Evolutionary conservation across 129 eudicot species (phyloP).

Genomic region (Tagetes erecta): DNA sequence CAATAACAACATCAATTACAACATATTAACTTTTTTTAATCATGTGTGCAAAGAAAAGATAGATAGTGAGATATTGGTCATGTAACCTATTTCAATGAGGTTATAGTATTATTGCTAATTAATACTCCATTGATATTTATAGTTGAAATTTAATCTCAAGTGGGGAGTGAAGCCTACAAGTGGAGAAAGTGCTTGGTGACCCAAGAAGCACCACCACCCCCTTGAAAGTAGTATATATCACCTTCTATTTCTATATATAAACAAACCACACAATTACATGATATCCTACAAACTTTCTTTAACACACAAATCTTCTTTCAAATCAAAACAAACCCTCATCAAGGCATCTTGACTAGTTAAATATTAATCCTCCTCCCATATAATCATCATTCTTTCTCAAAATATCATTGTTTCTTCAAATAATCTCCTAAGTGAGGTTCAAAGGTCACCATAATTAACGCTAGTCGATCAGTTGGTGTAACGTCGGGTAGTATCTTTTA

Average conservation of each 20-base stretch:
- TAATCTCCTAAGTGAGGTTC: background rate
- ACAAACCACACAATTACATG: background rate
- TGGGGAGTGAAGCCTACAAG: conserved; percentile 29
- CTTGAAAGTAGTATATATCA: background rate
- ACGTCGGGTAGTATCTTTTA: background rate
- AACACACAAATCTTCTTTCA: conserved; percentile 22
- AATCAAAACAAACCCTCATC: conserved; percentile 22
- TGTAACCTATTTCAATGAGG: background rate
- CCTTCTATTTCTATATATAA: conserved; percentile 27
- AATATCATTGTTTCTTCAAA: background rate
- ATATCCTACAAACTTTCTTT: conserved; percentile 22
- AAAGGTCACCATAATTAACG: background rate
- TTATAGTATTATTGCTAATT: background rate
- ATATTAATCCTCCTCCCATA: background rate
- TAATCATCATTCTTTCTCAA: background rate
- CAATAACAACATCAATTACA: too few relatives aligned
- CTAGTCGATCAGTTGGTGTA: background rate
- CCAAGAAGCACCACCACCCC: conserved; percentile 36
- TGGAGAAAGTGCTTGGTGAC: conserved; percentile 35
- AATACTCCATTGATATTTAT: conserved; percentile 21
- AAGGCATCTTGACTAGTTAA: conserved; percentile 9
- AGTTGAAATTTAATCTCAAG: conserved; percentile 25
- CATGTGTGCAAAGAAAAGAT: background rate
- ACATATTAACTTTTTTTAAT: background rate
- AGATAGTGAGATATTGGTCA: background rate